Evolutionary conservation across 768 basidiomycete genomes (phyloP).

Genomic region (Dioszegia aurantiaca): DNA sequence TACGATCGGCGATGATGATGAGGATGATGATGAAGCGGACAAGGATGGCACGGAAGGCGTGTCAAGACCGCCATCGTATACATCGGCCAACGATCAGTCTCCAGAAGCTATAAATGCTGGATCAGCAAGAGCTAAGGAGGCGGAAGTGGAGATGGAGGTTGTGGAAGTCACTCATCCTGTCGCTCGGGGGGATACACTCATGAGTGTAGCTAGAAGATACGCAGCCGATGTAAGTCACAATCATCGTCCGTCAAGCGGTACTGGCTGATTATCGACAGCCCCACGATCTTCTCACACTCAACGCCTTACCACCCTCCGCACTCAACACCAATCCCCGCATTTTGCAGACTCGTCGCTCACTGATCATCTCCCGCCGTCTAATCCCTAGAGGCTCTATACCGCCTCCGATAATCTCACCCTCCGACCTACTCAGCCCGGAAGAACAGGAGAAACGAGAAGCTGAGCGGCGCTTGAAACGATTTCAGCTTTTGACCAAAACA

Average conservation of each 20-base stretch:
- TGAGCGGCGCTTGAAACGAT: slow-evolving; percentile 38
- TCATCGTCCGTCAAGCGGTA: no score
- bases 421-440: slow-evolving; percentile 3
- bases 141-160: slow-evolving; percentile 26
- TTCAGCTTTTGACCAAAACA: slow-evolving; percentile 49
- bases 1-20: slow-evolving; percentile 37
- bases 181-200: slow-evolving; percentile 33
- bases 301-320: slow-evolving; percentile 39
- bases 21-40: slow-evolving; percentile 32
- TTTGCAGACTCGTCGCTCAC: slow-evolving; percentile 37
- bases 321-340: slow-evolving; percentile 41
- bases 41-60: no score
- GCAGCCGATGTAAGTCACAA: slow-evolving; percentile 50
- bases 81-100: background rate
- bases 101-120: slow-evolving; percentile 13
- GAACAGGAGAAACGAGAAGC: slow-evolving; percentile 29
- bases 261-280: slow-evolving; percentile 28
- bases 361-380: slow-evolving; percentile 35
- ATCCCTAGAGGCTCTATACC: slow-evolving; percentile 12
- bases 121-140: slow-evolving; percentile 20
- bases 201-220: slow-evolving; percentile 38
- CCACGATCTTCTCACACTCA: slow-evolving; percentile 44
- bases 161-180: slow-evolving; percentile 40
- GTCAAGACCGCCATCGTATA: slow-evolving; percentile 25
- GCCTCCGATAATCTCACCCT: background rate